These are phyloP conservation scores for Colletotrichum lupini DNA, from an alignment of 2,329 filamentous ascomycete species.

Conservation along the genomic window DNA sequence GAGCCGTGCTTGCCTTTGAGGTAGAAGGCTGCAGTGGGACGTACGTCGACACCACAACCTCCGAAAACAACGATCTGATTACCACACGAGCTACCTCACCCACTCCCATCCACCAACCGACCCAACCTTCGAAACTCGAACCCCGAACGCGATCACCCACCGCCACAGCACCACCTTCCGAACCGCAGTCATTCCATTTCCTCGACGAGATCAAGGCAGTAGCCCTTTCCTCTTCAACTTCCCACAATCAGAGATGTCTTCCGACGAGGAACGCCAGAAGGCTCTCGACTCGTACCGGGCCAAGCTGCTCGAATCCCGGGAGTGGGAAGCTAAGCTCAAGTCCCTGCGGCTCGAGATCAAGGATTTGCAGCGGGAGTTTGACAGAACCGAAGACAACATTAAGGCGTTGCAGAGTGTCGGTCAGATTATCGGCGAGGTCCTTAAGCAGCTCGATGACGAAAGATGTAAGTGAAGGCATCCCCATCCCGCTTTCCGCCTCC, in stretches of 20 bases:
- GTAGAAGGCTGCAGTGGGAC: conserved; percentile 33
- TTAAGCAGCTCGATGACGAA: conserved; percentile 99
- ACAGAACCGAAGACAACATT: conserved; percentile 98
- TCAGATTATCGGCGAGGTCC: conserved; percentile 98
- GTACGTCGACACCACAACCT: conserved; percentile 33
- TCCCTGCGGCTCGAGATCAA: conserved; percentile 94
- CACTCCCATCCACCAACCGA: conserved; percentile 11
- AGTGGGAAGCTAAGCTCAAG: conserved; percentile 99
- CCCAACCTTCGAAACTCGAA: neutral
- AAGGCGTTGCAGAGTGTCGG: conserved; percentile 99
- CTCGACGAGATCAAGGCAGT: neutral
- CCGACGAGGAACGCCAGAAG: conserved; percentile 71
- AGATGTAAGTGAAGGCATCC: conserved; percentile 75
- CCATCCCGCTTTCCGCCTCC: neutral
- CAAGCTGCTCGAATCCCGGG: conserved; percentile 91
- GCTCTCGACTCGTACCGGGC: conserved; percentile 82
- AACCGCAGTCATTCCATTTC: neutral
- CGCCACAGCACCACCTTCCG: neutral
- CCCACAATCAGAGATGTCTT: conserved; percentile 53
- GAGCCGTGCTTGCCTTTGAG: conserved; percentile 25
- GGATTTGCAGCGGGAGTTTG: conserved; percentile 92
- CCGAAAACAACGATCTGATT: conserved; percentile 35
- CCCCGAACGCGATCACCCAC: conserved; percentile 1
- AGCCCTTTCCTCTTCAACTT: neutral
- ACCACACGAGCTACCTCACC: conserved; percentile 25